Evolutionary conservation across 2,329 filamentous ascomycete species (phyloP), one percentile per base, ranked within the genome.

Genomic region (Diplodia intermedia): DNA sequence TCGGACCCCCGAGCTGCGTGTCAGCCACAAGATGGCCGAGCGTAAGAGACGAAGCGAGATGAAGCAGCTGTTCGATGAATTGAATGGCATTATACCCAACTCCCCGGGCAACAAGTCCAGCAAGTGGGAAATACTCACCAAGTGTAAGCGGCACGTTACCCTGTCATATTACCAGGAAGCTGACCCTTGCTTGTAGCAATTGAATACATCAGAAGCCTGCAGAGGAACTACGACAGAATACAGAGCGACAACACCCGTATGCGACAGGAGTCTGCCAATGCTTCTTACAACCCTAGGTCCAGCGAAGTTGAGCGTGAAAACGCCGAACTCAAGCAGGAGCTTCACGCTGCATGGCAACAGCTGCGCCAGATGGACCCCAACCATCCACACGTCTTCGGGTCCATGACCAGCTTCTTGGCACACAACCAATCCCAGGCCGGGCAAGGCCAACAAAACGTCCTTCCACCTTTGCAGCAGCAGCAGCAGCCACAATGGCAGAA

Each of bases 121-220:
- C 72, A 96, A 96, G 73, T 96, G 92, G 92, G 92, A 96, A 73
- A 93, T 94, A 60, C 77, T 96, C 18, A 93, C 91, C 2, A 94
- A 94, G 83, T 91, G 92, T 94, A 81, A 70, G 85, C 76, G 31
- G 6, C 14, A 7, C 8, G 2, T n/a, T 26, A 2, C 9, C 14
- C 15, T 11, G 36, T 31, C 23, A 15, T 33, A 18, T 31, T 8
- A 15, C n/a, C 18, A 9, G 14, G 14, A 52, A 11, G 1, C 31
- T 67, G n/a, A 47, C 54, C 47, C 31, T 5, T 20, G 26, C 29
- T 23, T 38, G 9, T 65, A 85, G 83, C 83, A 7, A 85, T 85
- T 69, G 83, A 85, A 43, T 82, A 85, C 70, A 84, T 84, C 71
- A 80, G 79, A 65, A 78, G 69, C 70, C 73, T 74, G 69, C 81